Evolutionary conservation across 768 basidiomycete genomes (phyloP), one percentile per base, ranked within the genome.

Genomic region (Leccinum longicurvipes): DNA sequence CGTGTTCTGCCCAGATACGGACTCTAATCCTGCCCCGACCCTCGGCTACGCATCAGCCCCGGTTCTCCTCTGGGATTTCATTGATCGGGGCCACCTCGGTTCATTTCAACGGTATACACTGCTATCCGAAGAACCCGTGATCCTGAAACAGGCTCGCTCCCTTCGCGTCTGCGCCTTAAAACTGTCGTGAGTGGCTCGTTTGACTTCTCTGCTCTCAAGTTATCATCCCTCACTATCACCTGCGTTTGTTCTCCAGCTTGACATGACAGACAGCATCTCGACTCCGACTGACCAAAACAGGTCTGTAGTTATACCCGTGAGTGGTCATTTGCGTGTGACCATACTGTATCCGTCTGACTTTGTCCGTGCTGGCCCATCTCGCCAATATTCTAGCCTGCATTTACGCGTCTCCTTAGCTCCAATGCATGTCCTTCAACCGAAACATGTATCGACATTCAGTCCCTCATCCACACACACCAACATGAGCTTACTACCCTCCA

Each of bases 391-490:
- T 47, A 61, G 67, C 46, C 51, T 14, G 21, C 50, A 29, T 56
- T 58, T 51, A 41, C 31, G 9, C n/a, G n/a, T 17, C 27, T 63
- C 21, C 31, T 62, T 31, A 27, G 31, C 14, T 63, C 62, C 51
- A 67, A 67, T 39, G 6, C 47, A 3, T 63, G 51, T 50, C 63
- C 67, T 27, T 55, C 55, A 10, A 41, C 36, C 19, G 28, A 62
- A 34, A 34, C 51, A n/a, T 49, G 47, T 5, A 36, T 25, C 34
- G 32, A 23, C 21, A 55, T 67, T 53, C 54, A 54, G 2, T 44
- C 52, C 4, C 65, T 67, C 49, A 59, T 65, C 23, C 45, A 51
- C n/a, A 39, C 46, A 15, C 59, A 62, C 28, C 53, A 67, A 27
- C n/a, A 7, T 17, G 56, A 67, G 4, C 60, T 67, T 23, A n/a